Conservation (phyloP, 2,329 filamentous ascomycete genomes). For the Nemania abortiva region DNA sequence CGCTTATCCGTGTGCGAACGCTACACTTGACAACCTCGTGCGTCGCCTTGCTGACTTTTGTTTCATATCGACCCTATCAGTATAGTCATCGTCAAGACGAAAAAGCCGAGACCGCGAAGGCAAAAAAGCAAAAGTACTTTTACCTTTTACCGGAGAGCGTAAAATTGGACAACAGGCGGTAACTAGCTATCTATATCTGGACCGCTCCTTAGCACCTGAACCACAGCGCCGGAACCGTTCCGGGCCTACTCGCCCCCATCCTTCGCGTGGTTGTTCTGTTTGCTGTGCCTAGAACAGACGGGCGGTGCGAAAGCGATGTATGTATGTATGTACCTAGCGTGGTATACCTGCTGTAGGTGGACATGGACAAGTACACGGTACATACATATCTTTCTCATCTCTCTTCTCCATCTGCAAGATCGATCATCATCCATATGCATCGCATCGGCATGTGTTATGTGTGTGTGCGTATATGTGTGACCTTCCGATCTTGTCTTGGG, state of each 20-base stretch:
- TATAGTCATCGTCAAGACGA: too few species aligned
- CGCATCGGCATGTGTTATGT: conserved; percentile 15
- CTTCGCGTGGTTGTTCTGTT: neutral
- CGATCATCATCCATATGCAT: conserved; percentile 25
- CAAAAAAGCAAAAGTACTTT: too few species aligned
- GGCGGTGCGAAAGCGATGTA: too few species aligned
- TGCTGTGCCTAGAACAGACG: too few species aligned
- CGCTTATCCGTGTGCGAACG: neutral
- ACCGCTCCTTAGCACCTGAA: neutral
- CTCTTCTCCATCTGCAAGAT: conserved; percentile 29
- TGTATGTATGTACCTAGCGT: neutral
- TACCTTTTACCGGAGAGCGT: neutral
- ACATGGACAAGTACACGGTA: neutral
- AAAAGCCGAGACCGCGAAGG: neutral
- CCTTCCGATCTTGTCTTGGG: conserved; percentile 23
- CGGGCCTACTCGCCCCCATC: neutral
- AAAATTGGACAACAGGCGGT: neutral
- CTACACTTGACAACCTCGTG: conserved; percentile 7
- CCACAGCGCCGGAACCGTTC: neutral
- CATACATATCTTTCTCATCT: neutral
- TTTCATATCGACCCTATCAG: conserved; percentile 16
- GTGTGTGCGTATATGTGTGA: neutral
- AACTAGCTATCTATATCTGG: neutral
- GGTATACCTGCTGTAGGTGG: neutral
- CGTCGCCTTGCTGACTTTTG: conserved; percentile 14